These are phyloP conservation scores for Pichia sp. DNA, from an alignment of 1,139 yeast genomes.

Conservation along the genomic window DNA sequence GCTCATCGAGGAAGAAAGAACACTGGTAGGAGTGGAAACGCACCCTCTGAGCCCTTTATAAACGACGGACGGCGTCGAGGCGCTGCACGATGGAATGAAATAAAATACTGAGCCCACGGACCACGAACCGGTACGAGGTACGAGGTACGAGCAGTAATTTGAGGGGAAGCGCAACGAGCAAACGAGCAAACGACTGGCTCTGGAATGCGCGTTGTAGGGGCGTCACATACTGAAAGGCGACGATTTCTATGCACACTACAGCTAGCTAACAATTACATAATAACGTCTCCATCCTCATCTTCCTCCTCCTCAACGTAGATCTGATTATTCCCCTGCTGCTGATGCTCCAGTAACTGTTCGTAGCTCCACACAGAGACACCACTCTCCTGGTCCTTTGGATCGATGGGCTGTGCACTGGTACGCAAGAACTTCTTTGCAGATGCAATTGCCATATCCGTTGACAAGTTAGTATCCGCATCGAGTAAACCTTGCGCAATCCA, in stretches of 20 bases:
- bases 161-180: too few species aligned
- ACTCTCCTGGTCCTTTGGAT: slow-evolving; percentile 77
- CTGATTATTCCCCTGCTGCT: slow-evolving; percentile 39
- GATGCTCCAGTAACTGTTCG: slow-evolving; percentile 59
- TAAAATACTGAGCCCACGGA: too few species aligned
- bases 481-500: slow-evolving; percentile 94
- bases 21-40: background rate
- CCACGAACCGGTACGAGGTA: too few species aligned
- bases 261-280: too few species aligned
- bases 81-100: too few species aligned
- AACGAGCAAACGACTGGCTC: too few species aligned
- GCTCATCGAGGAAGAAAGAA: background rate
- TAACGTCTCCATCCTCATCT: slow-evolving; percentile 6
- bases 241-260: too few species aligned
- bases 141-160: too few species aligned
- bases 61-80: too few species aligned
- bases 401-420: slow-evolving; percentile 90
- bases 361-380: slow-evolving; percentile 93
- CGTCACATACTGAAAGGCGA: too few species aligned
- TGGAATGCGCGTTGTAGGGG: too few species aligned
- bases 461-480: slow-evolving; percentile 85
- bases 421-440: slow-evolving; percentile 87
- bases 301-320: slow-evolving; percentile 6
- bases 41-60: too few species aligned
- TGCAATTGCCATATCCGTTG: slow-evolving; percentile 97